A percentile compares a stretch with the other conserved stretches of the same genome.
These are phyloP conservation scores for Arabis hirsuta DNA, from an alignment of 345 rosid species.

Conservation along the genomic window DNA sequence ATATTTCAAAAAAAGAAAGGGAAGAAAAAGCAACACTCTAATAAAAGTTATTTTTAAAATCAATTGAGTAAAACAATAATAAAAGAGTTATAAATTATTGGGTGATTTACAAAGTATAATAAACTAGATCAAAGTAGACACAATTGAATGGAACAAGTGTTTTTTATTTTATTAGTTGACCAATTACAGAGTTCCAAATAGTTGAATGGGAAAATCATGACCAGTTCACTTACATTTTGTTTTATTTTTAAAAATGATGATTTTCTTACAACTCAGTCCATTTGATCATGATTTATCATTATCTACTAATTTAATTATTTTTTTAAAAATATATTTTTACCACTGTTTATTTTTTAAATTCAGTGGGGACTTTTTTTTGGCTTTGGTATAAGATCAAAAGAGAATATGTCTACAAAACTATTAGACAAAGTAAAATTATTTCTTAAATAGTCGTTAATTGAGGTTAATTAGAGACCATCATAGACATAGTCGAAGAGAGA, in stretches of 20 bases:
- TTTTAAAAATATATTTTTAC: no score
- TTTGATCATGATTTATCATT: background rate
- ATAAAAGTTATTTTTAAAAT: no score
- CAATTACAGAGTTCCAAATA: constrained; percentile 2
- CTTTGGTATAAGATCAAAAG: constrained; percentile 11
- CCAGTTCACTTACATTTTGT: background rate
- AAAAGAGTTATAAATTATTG: constrained; percentile 8
- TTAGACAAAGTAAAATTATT: constrained; percentile 15
- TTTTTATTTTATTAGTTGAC: constrained; percentile 21
- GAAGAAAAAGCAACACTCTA: background rate
- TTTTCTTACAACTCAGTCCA: background rate
- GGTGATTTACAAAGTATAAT: background rate
- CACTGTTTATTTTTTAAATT: background rate
- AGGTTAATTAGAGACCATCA: constrained; percentile 22
- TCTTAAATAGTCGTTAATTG: constrained; percentile 20
- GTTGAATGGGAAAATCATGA: constrained; percentile 1
- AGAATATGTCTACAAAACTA: constrained; percentile 15
- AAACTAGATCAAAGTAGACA: background rate
- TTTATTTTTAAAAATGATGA: background rate
- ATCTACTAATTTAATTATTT: background rate
- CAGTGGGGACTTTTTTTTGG: background rate
- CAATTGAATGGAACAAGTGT: constrained; percentile 32
- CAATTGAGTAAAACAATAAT: background rate
- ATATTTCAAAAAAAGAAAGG: no score
- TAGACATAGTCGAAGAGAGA: constrained; percentile 16